Percentiles rank a stretch among this genome's conserved stretches.
Evolutionary conservation across 441 rosid genomes (phyloP).

Genomic region (Euphorbia corollata): DNA sequence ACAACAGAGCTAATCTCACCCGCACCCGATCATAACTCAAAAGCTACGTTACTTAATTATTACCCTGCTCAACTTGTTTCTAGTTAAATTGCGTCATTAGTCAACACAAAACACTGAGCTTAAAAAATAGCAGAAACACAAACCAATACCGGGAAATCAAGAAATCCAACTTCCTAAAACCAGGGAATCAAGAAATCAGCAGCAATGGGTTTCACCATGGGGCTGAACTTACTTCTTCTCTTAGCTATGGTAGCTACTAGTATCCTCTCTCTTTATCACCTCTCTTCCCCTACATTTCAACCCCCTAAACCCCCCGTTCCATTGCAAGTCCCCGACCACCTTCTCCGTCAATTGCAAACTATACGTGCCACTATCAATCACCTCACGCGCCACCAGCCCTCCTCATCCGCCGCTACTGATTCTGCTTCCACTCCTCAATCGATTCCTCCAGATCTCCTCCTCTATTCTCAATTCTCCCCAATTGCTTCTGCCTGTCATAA

Average conservation of each 20-base stretch:
- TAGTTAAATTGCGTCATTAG: background rate
- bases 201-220: slow-evolving; percentile 69
- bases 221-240: slow-evolving; percentile 67
- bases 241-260: slow-evolving; percentile 94
- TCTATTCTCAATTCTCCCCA: slow-evolving; percentile 64
- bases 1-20: background rate
- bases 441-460: slow-evolving; percentile 66
- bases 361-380: slow-evolving; percentile 88
- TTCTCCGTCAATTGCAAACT: slow-evolving; percentile 64
- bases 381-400: slow-evolving; percentile 70
- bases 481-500: slow-evolving; percentile 84
- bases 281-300: slow-evolving; percentile 61
- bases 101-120: slow-evolving; percentile 4
- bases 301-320: slow-evolving; percentile 44
- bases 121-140: background rate
- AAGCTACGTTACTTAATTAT: background rate
- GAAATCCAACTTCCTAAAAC: background rate
- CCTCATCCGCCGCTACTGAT: slow-evolving; percentile 21
- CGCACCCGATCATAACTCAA: background rate
- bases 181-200: background rate
- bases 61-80: background rate
- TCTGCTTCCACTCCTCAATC: slow-evolving; percentile 25
- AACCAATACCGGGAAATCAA: background rate
- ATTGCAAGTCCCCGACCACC: slow-evolving; percentile 61
- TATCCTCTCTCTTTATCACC: slow-evolving; percentile 89